phyloP scores from a whole-genome alignment of 495 filamentous ascomycete genomes.

The Penicillium bovifimosum region DNA sequence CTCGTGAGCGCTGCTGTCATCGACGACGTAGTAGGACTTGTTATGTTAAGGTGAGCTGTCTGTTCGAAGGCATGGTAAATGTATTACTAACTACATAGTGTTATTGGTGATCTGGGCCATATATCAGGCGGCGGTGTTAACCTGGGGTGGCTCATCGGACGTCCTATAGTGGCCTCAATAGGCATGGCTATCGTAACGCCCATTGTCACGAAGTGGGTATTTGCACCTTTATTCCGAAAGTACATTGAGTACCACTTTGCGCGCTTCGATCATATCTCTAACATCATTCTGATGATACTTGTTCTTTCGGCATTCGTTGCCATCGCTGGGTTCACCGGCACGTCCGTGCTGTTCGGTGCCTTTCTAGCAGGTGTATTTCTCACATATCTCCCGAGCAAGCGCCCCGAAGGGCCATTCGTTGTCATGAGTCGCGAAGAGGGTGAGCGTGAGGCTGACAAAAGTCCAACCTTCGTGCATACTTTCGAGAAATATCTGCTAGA shows the following conservation, averaged over 20 bases:
- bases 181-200: constrained; percentile 48
- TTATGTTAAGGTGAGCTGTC: constrained; percentile 55
- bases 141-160: constrained; percentile 40
- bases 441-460: constrained; percentile 37
- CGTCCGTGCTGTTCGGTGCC: constrained; percentile 61
- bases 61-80: not conserved
- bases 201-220: constrained; percentile 40
- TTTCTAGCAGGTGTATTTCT: constrained; percentile 58
- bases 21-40: constrained; percentile 74
- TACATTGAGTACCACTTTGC: constrained; percentile 31
- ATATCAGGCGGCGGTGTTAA: constrained; percentile 23
- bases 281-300: constrained; percentile 36
- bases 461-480: constrained; percentile 31
- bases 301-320: constrained; percentile 45
- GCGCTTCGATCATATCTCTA: constrained; percentile 27
- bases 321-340: constrained; percentile 53
- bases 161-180: constrained; percentile 52
- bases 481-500: constrained; percentile 30
- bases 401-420: constrained; percentile 29
- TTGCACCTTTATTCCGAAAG: constrained; percentile 38
- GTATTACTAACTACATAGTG: constrained; percentile 15
- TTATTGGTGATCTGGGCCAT: constrained; percentile 45
- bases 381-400: constrained; percentile 41
- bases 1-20: constrained; percentile 64
- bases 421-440: constrained; percentile 31